Evolutionary conservation across 495 filamentous ascomycete species (phyloP).

Genomic region (Neurospora sp.): DNA sequence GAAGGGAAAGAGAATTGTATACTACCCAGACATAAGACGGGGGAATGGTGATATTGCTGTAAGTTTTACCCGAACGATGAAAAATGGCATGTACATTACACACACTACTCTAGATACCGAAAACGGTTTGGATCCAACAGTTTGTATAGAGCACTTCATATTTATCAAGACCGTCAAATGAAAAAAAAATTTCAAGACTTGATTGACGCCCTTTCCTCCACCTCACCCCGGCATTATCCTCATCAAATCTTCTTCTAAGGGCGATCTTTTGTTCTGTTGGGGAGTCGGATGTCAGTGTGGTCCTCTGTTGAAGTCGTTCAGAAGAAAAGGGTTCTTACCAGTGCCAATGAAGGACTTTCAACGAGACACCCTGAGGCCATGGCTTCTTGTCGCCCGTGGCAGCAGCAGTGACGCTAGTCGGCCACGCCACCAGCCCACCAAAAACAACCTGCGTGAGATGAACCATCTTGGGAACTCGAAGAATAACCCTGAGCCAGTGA

Average conservation of each 20-base stretch:
- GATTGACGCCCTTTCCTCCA: not conserved
- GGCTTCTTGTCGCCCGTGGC: not conserved
- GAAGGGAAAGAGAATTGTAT: not conserved
- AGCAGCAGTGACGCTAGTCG: not conserved
- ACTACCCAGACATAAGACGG: not conserved
- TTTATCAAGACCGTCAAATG: too few relatives aligned
- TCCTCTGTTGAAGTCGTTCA: not conserved
- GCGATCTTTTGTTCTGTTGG: conserved; percentile 32
- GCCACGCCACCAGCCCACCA: not conserved
- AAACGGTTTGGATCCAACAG: not conserved
- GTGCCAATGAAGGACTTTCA: conserved; percentile 43
- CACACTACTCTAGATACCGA: not conserved
- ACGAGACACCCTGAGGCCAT: conserved; percentile 12
- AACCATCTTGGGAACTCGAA: not conserved
- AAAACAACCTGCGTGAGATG: not conserved
- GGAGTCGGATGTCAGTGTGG: not conserved
- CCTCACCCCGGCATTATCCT: conserved; percentile 22
- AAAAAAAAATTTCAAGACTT: not conserved
- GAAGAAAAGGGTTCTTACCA: conserved; percentile 3
- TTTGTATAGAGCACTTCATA: not conserved
- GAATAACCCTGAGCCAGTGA: not conserved
- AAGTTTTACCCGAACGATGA: not conserved
- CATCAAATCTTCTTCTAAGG: too few relatives aligned
- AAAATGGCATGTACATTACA: not conserved
- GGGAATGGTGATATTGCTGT: not conserved